A percentile compares a stretch with the other conserved stretches of the same genome.
Conservation (phyloP, 495 filamentous ascomycete genomes). For the Daldinia concentrica region DNA sequence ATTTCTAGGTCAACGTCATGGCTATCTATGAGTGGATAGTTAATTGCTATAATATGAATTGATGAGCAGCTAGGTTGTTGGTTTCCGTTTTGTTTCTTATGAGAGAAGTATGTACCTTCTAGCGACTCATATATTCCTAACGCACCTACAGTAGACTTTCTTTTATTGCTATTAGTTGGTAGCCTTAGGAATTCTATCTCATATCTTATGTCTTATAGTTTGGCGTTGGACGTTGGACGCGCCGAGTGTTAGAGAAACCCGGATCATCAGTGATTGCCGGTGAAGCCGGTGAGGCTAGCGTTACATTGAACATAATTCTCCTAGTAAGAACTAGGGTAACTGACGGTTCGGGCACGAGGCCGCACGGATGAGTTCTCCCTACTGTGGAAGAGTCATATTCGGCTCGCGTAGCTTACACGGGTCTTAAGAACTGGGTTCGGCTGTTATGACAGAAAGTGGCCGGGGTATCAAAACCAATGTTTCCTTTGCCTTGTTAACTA, state of each 20-base stretch:
- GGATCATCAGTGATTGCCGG: constrained; percentile 12
- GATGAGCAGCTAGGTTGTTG: too few species aligned
- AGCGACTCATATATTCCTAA: too few species aligned
- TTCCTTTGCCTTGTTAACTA: background rate
- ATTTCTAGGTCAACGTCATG: too few species aligned
- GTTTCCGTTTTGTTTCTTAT: too few species aligned
- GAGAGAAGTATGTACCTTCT: too few species aligned
- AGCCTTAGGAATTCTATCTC: too few species aligned
- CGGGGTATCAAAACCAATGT: constrained; percentile 22
- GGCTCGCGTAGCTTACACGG: constrained; percentile 7
- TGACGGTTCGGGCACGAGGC: background rate
- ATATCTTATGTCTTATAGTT: too few species aligned
- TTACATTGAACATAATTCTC: constrained; percentile 7
- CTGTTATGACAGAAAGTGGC: background rate
- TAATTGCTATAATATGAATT: background rate
- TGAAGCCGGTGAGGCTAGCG: constrained; percentile 19
- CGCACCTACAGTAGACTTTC: too few species aligned
- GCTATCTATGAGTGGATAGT: background rate
- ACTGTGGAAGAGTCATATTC: constrained; percentile 10
- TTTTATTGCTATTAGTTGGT: too few species aligned
- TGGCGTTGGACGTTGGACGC: background rate
- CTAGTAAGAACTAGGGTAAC: constrained; percentile 15
- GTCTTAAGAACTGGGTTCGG: constrained; percentile 6
- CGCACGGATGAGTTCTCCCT: constrained; percentile 27
- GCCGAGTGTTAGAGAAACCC: constrained; percentile 13